Evolutionary conservation across 768 basidiomycete genomes (phyloP).

Genomic region (Coprinopsis marcescibilis): DNA sequence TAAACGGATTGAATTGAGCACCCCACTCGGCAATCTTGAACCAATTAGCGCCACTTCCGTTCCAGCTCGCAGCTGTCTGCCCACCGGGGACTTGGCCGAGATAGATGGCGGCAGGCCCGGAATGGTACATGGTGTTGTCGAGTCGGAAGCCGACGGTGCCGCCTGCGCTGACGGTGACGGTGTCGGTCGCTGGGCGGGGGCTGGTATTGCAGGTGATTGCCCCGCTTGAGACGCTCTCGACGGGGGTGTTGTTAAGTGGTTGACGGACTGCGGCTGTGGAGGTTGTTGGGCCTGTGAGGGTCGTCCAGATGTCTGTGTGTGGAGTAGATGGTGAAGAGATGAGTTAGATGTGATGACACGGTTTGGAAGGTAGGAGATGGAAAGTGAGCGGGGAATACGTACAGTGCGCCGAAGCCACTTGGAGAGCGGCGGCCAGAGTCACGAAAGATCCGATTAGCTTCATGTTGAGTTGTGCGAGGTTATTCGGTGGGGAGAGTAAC

Average conservation of each 20-base stretch:
- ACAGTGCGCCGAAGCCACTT: background rate
- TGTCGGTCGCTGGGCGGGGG: conserved; percentile 28
- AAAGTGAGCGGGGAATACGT: background rate
- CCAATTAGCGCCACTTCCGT: conserved; percentile 33
- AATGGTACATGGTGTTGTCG: conserved; percentile 21
- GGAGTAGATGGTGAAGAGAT: conserved; percentile 16
- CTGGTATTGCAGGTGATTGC: conserved; percentile 33
- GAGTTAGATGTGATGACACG: background rate
- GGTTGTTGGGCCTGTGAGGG: conserved; percentile 23
- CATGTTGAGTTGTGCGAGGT: too few species aligned
- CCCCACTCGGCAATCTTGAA: conserved; percentile 34
- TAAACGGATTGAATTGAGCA: conserved; percentile 24
- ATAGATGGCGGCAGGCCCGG: conserved; percentile 24
- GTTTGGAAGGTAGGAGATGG: too few species aligned
- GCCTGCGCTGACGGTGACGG: conserved; percentile 33
- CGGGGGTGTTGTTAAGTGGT: conserved; percentile 28
- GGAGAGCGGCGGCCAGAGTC: background rate
- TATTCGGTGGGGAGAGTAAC: too few species aligned
- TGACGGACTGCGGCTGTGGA: conserved; percentile 26
- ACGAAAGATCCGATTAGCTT: background rate
- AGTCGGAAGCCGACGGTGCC: conserved; percentile 35
- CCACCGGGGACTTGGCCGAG: conserved; percentile 30
- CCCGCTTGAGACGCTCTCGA: conserved; percentile 22
- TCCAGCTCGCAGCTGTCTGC: conserved; percentile 26
- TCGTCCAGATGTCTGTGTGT: conserved; percentile 24